Conservation (phyloP, 345 rosid genomes). For the Aquilaria sinensis region DNA sequence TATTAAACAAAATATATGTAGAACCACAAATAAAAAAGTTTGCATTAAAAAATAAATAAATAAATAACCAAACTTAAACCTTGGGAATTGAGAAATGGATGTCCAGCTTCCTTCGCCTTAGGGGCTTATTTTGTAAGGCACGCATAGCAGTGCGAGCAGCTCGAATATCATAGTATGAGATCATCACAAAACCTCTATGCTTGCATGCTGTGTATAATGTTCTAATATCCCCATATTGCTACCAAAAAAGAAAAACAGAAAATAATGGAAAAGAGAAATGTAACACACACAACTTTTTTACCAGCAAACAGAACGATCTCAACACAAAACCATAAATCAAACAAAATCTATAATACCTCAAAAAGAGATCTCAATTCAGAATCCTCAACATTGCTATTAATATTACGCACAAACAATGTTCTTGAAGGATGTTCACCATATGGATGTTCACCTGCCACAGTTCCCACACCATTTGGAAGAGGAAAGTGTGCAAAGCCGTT, state of each 20-base stretch:
- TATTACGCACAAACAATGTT: conserved; percentile 88
- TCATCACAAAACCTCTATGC: conserved; percentile 96
- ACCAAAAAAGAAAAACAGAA: conserved; percentile 18
- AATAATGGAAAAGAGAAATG: neutral
- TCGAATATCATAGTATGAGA: conserved; percentile 89
- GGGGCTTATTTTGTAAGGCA: conserved; percentile 82
- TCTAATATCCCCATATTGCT: conserved; percentile 95
- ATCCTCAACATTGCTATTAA: conserved; percentile 92
- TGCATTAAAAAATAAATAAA: neutral
- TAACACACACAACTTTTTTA: neutral
- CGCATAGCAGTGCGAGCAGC: conserved; percentile 94
- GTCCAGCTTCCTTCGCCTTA: conserved; percentile 83
- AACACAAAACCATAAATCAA: neutral
- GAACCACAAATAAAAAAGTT: conserved; percentile 5
- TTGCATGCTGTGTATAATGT: conserved; percentile 91
- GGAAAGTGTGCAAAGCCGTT: conserved; percentile 42
- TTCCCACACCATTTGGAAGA: conserved; percentile 55
- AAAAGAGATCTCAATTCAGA: conserved; percentile 76
- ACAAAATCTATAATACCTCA: conserved; percentile 46
- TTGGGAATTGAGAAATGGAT: conserved; percentile 97
- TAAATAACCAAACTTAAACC: conserved; percentile 34
- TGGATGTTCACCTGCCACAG: conserved; percentile 88
- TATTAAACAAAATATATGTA: conserved; percentile 3
- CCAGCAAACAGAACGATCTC: neutral
- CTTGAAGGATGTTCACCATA: conserved; percentile 97